A percentile compares a stretch with the other conserved stretches of the same genome.
Conservation (phyloP, 139 green algal species). For the Tetraselmis chui region DNA sequence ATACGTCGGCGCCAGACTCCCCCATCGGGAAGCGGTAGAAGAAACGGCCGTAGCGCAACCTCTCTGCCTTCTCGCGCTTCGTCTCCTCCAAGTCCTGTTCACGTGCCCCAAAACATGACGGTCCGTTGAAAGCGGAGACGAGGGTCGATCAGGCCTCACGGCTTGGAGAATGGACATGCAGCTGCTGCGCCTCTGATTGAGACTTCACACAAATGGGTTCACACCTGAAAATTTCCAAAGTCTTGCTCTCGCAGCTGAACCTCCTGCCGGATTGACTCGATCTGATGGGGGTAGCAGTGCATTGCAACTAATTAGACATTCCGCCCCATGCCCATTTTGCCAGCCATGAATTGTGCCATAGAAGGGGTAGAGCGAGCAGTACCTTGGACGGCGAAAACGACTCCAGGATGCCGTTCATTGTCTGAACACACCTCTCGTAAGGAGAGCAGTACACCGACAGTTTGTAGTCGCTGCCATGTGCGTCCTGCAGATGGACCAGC, state of each 20-base stretch:
- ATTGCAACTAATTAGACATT: too few species aligned
- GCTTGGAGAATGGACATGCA: too few species aligned
- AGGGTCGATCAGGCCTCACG: too few species aligned
- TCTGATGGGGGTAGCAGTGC: too few species aligned
- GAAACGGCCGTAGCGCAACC: background rate
- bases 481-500: background rate
- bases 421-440: background rate
- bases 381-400: background rate
- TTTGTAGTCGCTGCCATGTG: background rate
- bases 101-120: too few species aligned
- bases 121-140: too few species aligned
- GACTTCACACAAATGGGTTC: background rate
- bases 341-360: too few species aligned
- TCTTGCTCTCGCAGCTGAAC: slow-evolving; percentile 8
- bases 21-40: slow-evolving; percentile 3
- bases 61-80: background rate
- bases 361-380: too few species aligned
- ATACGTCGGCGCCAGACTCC: slow-evolving; percentile 4
- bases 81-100: background rate
- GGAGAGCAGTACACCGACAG: slow-evolving; percentile 6
- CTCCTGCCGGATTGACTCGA: background rate
- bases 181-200: background rate
- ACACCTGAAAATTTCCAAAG: slow-evolving; percentile 6
- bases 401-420: background rate
- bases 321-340: too few species aligned